Percentiles rank a stretch among this genome's conserved stretches.
Evolutionary conservation across 2,329 filamentous ascomycete species (phyloP).

Genomic region (Ceratocystis harringtonii): DNA sequence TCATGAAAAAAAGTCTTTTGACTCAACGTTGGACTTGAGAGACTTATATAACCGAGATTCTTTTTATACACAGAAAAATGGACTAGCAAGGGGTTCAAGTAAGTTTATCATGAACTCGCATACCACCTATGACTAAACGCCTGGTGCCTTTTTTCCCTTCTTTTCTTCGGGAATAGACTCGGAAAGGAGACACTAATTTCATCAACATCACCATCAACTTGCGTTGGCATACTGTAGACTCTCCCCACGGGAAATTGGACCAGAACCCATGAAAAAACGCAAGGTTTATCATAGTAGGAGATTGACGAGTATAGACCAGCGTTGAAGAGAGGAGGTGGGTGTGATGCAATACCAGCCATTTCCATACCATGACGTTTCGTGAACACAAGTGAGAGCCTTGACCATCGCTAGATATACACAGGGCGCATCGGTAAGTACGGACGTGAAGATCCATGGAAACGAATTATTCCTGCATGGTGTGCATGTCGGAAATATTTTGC

Average conservation of each 20-base stretch:
- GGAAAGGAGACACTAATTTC: background rate
- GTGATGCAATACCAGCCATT: background rate
- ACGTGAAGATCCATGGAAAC: background rate
- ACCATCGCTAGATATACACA: background rate
- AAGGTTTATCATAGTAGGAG: background rate
- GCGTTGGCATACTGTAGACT: background rate
- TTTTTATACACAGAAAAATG: background rate
- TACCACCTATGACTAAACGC: background rate
- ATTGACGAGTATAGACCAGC: background rate
- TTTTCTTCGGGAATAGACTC: background rate
- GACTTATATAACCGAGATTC: background rate
- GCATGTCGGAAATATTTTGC: constrained; percentile 15
- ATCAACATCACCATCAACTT: constrained; percentile 4
- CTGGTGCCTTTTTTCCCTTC: background rate
- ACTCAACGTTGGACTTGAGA: background rate
- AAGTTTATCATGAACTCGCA: background rate
- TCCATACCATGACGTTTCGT: background rate
- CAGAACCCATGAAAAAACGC: background rate
- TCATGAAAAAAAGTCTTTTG: background rate
- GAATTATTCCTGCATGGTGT: constrained; percentile 15
- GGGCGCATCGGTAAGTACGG: background rate
- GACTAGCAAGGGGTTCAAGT: background rate
- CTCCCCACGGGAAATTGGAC: background rate
- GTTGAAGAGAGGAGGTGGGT: background rate
- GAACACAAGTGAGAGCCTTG: constrained; percentile 4